Evolutionary conservation across 148 eudicot species (phyloP), one percentile per base, ranked within the genome.

Genomic region (Vaccinium vitisidaea): DNA sequence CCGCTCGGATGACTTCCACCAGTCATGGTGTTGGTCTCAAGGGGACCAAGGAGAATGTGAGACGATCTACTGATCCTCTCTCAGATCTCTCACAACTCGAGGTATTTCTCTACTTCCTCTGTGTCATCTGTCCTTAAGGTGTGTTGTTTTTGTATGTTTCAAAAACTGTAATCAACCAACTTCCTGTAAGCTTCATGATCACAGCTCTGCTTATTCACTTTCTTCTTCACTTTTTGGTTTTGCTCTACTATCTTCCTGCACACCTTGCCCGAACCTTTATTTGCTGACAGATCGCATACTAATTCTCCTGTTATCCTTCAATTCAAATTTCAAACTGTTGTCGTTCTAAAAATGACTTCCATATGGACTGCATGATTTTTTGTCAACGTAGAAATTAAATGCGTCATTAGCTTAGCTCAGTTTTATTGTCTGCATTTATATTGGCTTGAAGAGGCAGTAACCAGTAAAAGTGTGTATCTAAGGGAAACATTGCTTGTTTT

Each of bases 81-180:
- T 90, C 98, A 16, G 96, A 97, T 90, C 88, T 97, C 81, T 94
- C 99, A 75, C 94, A 91, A 84, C 93, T 97, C 30, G 98, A 97
- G 99, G 98, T 94, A 89, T 55, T 69, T 82, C 58, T 84, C 52
- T 83, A 65, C 82, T 39, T 75, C 50, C 39, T 70, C 32, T 80
- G 6, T 27, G 0, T 6, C 2, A 55, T 15, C 6, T 84, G 27
- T 43, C 52, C 50, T 70, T 52, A 52, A 54, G 69, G 8, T 82
- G 48, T 27, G 19, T 61, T 75, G 46, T n/a, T 49, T 75, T 48
- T 10, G 21, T 81, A 70, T n/a, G 79, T 52, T 59, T 78, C 63
- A 12, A 39, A 27, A 54, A 36, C 48, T 32, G 21, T 55, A 25
- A 8, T 23, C 61, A 73, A 8, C n/a, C 61, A 73, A 46, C 73